Percentiles rank a stretch among this genome's conserved stretches.
Evolutionary conservation across 441 rosid species (phyloP).

Genomic region (Erysimum cheiri): DNA sequence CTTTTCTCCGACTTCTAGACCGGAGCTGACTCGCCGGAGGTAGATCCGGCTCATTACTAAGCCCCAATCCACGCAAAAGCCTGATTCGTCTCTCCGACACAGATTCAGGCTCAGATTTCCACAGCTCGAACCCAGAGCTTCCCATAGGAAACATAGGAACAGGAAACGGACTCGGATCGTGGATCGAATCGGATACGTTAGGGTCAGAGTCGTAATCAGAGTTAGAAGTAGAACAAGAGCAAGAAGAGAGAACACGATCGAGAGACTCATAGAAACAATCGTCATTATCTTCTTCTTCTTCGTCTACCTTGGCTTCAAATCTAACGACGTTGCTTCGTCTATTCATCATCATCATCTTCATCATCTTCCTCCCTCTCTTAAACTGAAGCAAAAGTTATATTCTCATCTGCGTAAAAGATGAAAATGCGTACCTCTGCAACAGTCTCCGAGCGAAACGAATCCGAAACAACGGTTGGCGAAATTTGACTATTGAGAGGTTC

Average conservation of each 20-base stretch:
- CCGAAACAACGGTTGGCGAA: constrained; percentile 1
- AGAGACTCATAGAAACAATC: constrained; percentile 89
- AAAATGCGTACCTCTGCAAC: constrained; percentile 20
- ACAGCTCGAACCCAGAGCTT: constrained; percentile 68
- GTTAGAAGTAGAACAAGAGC: constrained; percentile 66
- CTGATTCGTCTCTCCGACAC: constrained; percentile 83
- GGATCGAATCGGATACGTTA: constrained; percentile 45
- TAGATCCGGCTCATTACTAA: constrained; percentile 60
- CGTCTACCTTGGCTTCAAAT: constrained; percentile 47
- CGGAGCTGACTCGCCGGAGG: constrained; percentile 50
- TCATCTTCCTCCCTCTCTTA: constrained; percentile 25
- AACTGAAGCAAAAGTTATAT: constrained; percentile 42
- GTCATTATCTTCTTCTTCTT: constrained; percentile 54
- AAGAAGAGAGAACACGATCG: constrained; percentile 82
- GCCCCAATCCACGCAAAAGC: constrained; percentile 81
- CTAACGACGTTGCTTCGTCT: constrained; percentile 41
- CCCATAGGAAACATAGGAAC: constrained; percentile 52
- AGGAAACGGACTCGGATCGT: constrained; percentile 56
- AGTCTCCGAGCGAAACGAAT: constrained; percentile 8
- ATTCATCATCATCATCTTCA: constrained; percentile 36
- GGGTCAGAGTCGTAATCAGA: constrained; percentile 63
- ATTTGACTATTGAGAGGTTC: constrained; percentile 28
- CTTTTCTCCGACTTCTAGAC: constrained; percentile 35
- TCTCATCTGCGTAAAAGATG: constrained; percentile 43
- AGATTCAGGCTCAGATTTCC: constrained; percentile 88